Evolutionary conservation across 192 early-diverging fungal species (phyloP).

Genomic region (Coemansia sp.): DNA sequence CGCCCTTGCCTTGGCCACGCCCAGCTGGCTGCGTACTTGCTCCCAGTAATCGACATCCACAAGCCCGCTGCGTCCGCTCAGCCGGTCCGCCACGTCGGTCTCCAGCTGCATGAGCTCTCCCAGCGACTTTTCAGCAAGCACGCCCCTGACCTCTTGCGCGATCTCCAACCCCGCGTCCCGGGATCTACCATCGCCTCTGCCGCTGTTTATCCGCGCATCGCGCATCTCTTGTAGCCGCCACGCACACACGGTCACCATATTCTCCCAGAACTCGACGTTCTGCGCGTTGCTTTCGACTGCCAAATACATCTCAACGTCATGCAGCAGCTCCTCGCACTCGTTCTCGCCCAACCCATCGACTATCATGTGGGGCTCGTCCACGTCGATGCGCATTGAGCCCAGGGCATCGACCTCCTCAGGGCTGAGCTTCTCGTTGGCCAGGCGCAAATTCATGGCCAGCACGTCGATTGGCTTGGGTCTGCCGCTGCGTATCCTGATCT

Average conservation of each 20-base stretch:
- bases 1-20: constrained; percentile 81
- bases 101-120: constrained; percentile 74
- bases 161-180: constrained; percentile 12
- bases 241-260: constrained; percentile 80
- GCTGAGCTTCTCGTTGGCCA: constrained; percentile 71
- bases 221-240: constrained; percentile 59
- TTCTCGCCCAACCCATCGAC: constrained; percentile 63
- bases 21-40: constrained; percentile 69
- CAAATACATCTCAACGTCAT: constrained; percentile 90
- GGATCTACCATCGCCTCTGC: constrained; percentile 8
- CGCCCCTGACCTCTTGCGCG: constrained; percentile 63
- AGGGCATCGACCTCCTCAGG: constrained; percentile 67
- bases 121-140: constrained; percentile 75
- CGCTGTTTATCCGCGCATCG: background rate
- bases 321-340: constrained; percentile 78
- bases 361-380: constrained; percentile 87
- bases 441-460: constrained; percentile 84
- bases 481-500: constrained; percentile 87
- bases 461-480: constrained; percentile 92
- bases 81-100: constrained; percentile 72
- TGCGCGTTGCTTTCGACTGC: constrained; percentile 76
- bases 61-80: constrained; percentile 61
- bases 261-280: constrained; percentile 84
- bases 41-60: constrained; percentile 98
- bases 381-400: constrained; percentile 67